Base-by-base conservation (phyloP, 2,329 filamentous ascomycete genomes). In the Scleromitrula shiraiana region DNA sequence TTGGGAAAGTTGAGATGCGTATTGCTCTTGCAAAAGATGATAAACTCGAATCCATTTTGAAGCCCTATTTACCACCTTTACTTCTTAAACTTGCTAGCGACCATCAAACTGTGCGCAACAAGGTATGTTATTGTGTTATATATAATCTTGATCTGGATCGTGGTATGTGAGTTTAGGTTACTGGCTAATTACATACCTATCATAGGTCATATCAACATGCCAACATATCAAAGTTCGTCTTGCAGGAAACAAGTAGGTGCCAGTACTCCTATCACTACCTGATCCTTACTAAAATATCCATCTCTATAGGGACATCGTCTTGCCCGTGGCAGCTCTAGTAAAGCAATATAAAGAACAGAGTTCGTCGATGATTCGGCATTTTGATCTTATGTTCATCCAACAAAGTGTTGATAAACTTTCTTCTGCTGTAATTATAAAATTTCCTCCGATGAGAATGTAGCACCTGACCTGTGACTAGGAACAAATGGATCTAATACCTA, bases 371-470 rank as follows among this genome's bases (percentile, higher is more conserved):
- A 80, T 98, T 55, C 83, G 88, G 54, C 87, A 95, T 63, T 85
- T 96, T 58, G 90, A 97, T 66, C 71, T 97, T 33, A 75, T 85
- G 15, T 95, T 95, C 63, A 85, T 96, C 30, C 87, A 94, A 61
- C 88, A 95, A 62, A 93, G 91, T 32, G 72, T 87, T 37, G 75
- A 75, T 43, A 73, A 82, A 41, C 65, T 86, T 17, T 71, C 74
- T 2, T 65, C 74, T 9, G 64, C 68, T 14, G 67, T 68, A 55
- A 63, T 77, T 19, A 29, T 10, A 5, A 23, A 24, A 10, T n/a
- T 5, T 14, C 15, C 10, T 19, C 2, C 15, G n/a, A n/a, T 7
- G 3, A 19, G 14, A 32, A 22, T 7, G 9, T 2, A 15, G 5
- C n/a, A 26, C 9, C 40, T 50, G 40, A 50, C 10, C 15, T 12